Evolutionary conservation across 805 yeast species (phyloP).

Genomic region (Teunomyces panamensis): DNA sequence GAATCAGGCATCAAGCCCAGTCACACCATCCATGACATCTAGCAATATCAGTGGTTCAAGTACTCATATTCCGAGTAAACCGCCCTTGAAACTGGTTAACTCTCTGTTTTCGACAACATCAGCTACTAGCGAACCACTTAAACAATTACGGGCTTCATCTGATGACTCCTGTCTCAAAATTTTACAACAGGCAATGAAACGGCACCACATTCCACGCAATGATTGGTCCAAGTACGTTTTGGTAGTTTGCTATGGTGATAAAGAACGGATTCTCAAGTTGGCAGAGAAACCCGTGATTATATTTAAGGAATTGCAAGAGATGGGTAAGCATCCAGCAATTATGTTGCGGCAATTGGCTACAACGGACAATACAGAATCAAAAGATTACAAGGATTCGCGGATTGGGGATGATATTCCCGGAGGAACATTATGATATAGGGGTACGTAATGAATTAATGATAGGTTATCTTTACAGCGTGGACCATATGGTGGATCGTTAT

Average conservation of each 20-base stretch:
- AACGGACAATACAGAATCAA: conserved; percentile 6
- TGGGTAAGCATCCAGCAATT: conserved; percentile 85
- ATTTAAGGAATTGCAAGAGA: conserved; percentile 79
- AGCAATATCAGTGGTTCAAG: not conserved
- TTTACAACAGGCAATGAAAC: conserved; percentile 81
- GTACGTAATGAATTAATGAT: conserved; percentile 2
- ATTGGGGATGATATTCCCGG: conserved; percentile 46
- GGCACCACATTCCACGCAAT: conserved; percentile 71
- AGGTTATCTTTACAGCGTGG: not conserved
- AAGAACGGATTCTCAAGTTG: conserved; percentile 75
- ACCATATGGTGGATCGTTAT: too few relatives aligned
- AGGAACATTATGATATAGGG: conserved; percentile 28
- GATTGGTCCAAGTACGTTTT: conserved; percentile 89
- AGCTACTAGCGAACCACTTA: conserved; percentile 60
- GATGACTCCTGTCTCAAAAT: conserved; percentile 91
- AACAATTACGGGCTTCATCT: conserved; percentile 78
- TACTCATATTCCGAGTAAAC: conserved; percentile 2
- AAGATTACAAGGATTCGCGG: conserved; percentile 34
- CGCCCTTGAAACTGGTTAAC: conserved; percentile 8
- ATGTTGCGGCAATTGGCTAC: conserved; percentile 84
- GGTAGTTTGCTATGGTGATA: conserved; percentile 87
- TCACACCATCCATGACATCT: conserved; percentile 4
- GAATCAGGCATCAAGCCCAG: conserved; percentile 6
- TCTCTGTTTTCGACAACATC: not conserved
- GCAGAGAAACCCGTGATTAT: conserved; percentile 87